Base-by-base conservation (phyloP, 169 alveolate species). In the Plasmodium malariae region DNA sequence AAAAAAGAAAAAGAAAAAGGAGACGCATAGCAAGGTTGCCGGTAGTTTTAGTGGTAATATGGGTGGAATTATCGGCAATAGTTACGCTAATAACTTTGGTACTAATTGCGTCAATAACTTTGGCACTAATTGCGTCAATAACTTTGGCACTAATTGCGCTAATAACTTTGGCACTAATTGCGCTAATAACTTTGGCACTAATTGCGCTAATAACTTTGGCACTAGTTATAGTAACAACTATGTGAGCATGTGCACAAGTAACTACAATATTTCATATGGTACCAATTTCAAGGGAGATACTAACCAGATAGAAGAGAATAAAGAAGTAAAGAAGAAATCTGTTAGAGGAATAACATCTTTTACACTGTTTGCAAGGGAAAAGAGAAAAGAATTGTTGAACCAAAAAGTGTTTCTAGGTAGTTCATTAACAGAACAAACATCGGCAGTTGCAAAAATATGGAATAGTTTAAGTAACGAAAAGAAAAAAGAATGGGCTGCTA, bases 371-470 rank as follows among this genome's bases (percentile, higher is more conserved):
- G 83, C 91, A 4, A 67, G 85, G 34, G 91, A 83, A 83, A 83
- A 83, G 17, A 67, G 91, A 54, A 83, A 68, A 72, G 91, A 83
- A 54, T 26, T 83, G 24, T 45, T 69, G 19, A 55, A 83, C 21
- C 85, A 68, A 60, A 83, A 83, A 68, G 67, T 83, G 1, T 83
- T 55, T 43, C 26, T 83, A 51, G 91, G 91, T 17, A 69, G 86
- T 36, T 83, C 91, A 28, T 48, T 83, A 43, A 83, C 83, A 1
- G 91, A 83, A 60, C 91, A 83, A 68, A 83, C 91, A 49, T 67
- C 86, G 4, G 91, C 91, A 49, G 85, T 83, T 34, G 83, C 91
- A 19, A 83, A 83, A 83, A 83, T 83, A 17, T 83, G 91, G 91
- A 65, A 83, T 63, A 68, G 28, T 59, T 60, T 83, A 34, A 68